phyloP scores from a whole-genome alignment of 164 flowering plant genomes.

The Sedum album region DNA sequence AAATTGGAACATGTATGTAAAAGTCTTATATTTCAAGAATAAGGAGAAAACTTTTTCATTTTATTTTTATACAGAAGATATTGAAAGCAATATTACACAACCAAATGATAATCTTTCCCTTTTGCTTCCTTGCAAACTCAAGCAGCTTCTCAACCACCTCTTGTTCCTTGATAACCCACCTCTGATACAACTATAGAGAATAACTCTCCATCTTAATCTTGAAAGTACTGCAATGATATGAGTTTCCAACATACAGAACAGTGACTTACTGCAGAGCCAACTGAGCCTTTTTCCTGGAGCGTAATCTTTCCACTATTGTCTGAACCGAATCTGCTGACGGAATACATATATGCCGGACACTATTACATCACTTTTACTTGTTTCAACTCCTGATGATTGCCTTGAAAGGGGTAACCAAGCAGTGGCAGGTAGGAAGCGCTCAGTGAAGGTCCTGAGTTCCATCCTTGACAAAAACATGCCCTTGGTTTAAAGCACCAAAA shows the following conservation, averaged over 20 bases:
- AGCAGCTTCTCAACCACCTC: constrained; percentile 21
- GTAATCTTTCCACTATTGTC: constrained; percentile 76
- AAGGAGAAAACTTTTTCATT: neutral
- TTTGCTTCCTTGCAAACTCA: constrained; percentile 17
- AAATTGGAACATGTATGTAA: neutral
- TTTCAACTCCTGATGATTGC: constrained; percentile 39
- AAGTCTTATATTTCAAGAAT: too few relatives aligned
- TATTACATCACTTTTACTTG: constrained; percentile 32
- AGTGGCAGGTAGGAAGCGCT: too few relatives aligned
- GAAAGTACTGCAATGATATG: neutral
- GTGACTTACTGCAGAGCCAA: constrained; percentile 94
- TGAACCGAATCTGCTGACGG: constrained; percentile 82
- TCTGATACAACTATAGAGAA: constrained; percentile 3
- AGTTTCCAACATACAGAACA: constrained; percentile 26
- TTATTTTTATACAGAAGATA: neutral
- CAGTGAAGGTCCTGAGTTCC: too few relatives aligned
- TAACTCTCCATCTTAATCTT: neutral
- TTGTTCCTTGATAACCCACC: constrained; percentile 18
- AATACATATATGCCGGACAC: constrained; percentile 68
- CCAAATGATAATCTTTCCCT: constrained; percentile 6
- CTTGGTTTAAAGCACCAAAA: too few relatives aligned
- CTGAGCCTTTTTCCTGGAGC: constrained; percentile 79
- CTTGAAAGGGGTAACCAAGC: too few relatives aligned
- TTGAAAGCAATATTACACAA: neutral
- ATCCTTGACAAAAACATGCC: too few relatives aligned